Evolutionary conservation across 2,329 filamentous ascomycete species (phyloP).

Genomic region (Phialophora expanda): DNA sequence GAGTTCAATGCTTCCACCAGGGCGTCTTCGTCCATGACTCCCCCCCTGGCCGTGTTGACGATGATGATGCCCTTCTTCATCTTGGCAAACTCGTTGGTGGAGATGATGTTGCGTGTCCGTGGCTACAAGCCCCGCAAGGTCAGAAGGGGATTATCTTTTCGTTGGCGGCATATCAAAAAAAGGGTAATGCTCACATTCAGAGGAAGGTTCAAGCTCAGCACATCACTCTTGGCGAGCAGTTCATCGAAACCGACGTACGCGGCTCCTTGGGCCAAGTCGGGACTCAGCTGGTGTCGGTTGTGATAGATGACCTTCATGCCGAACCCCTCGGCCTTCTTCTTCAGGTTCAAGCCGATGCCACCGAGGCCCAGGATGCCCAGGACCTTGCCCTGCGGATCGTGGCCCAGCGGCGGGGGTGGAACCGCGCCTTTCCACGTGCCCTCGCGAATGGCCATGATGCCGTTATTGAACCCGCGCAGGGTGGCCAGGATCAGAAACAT

Average conservation of each 20-base stretch:
- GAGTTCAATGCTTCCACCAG: conserved; percentile 73
- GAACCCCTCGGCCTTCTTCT: conserved; percentile 47
- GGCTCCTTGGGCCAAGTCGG: conserved; percentile 55
- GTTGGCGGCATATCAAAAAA: too few species aligned
- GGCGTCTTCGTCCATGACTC: conserved; percentile 79
- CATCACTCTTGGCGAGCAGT: conserved; percentile 71
- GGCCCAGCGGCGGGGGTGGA: conserved; percentile 62
- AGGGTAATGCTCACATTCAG: conserved; percentile 81
- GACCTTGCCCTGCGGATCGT: conserved; percentile 77
- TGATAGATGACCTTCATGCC: conserved; percentile 41
- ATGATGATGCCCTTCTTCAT: conserved; percentile 81
- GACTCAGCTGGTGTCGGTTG: conserved; percentile 34
- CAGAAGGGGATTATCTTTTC: too few species aligned
- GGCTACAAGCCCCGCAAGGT: conserved; percentile 38
- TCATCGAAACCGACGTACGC: conserved; percentile 76
- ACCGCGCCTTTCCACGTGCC: conserved; percentile 69
- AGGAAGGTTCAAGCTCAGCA: conserved; percentile 79
- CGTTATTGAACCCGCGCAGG: conserved; percentile 67
- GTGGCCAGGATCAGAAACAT: conserved; percentile 56
- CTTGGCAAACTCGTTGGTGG: conserved; percentile 69
- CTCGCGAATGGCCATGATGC: conserved; percentile 60
- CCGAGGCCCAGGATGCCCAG: conserved; percentile 86
- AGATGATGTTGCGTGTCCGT: conserved; percentile 77
- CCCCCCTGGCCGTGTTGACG: conserved; percentile 81
- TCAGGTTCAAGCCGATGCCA: conserved; percentile 78